These are phyloP conservation scores for Aureoboletus auriporus DNA, from an alignment of 768 basidiomycete genomes.

Conservation along the genomic window DNA sequence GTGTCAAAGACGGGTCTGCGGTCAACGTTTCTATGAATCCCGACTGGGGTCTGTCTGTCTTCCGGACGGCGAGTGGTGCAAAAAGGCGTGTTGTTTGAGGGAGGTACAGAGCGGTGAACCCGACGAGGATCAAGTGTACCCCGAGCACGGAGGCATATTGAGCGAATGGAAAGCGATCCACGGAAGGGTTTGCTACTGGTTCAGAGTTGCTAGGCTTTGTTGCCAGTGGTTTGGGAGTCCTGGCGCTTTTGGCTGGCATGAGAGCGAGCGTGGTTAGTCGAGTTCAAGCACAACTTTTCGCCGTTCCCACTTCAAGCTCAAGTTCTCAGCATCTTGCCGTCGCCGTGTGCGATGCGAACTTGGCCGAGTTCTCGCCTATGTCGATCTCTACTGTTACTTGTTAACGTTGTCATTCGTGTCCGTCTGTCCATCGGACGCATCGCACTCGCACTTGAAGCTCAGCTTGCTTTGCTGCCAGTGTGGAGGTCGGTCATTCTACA, in stretches of 20 bases:
- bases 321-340: too few relatives aligned
- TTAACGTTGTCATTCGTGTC: background rate
- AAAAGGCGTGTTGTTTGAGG: constrained; percentile 55
- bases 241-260: constrained; percentile 4
- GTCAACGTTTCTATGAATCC: constrained; percentile 68
- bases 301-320: background rate
- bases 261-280: background rate
- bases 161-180: constrained; percentile 43
- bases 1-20: constrained; percentile 50
- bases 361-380: background rate
- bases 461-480: constrained; percentile 2
- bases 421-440: background rate
- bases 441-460: background rate
- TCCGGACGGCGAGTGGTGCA: constrained; percentile 29
- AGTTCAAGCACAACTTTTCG: too few relatives aligned
- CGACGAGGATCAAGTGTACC: constrained; percentile 62
- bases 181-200: background rate
- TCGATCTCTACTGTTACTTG: constrained; percentile 3
- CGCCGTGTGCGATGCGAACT: background rate
- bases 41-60: constrained; percentile 63
- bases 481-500: constrained; percentile 1
- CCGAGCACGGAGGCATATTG: constrained; percentile 65
- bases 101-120: constrained; percentile 65
- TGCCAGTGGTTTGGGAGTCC: too few relatives aligned
- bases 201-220: background rate